A percentile compares a stretch with the other conserved stretches of the same genome.
Conservation (phyloP, 306 rosid species). For the Begonia peltatifolia region DNA sequence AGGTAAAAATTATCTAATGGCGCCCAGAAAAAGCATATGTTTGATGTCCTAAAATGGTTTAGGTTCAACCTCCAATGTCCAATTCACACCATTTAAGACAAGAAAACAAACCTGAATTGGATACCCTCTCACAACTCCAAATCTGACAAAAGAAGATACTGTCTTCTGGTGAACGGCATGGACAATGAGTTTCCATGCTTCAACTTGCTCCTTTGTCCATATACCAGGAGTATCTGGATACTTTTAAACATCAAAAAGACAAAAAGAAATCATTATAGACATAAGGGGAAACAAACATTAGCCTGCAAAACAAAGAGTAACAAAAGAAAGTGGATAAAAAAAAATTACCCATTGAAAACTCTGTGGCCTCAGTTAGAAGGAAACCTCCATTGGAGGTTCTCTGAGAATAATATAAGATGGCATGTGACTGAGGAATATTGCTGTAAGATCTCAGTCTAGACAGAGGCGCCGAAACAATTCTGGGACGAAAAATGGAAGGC, state of each 20-base stretch:
- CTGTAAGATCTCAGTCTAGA: constrained; percentile 22
- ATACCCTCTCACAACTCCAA: constrained; percentile 26
- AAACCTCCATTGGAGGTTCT: constrained; percentile 38
- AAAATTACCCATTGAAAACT: constrained; percentile 37
- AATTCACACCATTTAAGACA: too few relatives aligned
- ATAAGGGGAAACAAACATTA: background rate
- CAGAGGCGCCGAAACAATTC: constrained; percentile 53
- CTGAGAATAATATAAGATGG: constrained; percentile 49
- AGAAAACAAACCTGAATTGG: constrained; percentile 16
- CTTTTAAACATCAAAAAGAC: constrained; percentile 5
- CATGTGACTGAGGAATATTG: constrained; percentile 52
- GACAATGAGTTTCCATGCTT: constrained; percentile 37
- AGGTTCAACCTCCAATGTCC: background rate
- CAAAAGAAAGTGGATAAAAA: background rate
- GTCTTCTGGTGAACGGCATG: constrained; percentile 37
- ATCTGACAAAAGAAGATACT: constrained; percentile 35
- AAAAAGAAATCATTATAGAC: background rate
- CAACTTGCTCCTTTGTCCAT: constrained; percentile 22
- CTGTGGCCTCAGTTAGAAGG: constrained; percentile 34
- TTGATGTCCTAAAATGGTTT: too few relatives aligned
- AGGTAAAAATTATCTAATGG: too few relatives aligned
- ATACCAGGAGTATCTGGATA: constrained; percentile 13
- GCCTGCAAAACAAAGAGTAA: background rate
- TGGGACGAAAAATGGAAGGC: constrained; percentile 6
- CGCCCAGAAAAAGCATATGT: too few relatives aligned